Conservation (phyloP, 306 rosid genomes). For the Vigna hirtella region DNA sequence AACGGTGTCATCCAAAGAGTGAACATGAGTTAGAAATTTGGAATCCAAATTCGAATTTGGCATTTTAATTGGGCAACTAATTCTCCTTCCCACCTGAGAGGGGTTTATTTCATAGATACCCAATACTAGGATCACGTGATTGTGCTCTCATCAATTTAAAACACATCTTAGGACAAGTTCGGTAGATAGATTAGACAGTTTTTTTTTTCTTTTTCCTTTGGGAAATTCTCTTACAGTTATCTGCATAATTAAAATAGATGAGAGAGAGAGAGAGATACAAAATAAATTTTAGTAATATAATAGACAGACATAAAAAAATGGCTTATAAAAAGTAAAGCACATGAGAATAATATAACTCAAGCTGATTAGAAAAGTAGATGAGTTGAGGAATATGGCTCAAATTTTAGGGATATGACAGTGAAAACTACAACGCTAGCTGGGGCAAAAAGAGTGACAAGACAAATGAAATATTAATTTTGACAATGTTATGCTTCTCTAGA, state of each 20-base stretch:
- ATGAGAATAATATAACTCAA: not conserved
- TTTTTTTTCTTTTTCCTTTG: constrained; percentile 22
- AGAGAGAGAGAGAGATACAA: not conserved
- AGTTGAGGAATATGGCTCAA: not conserved
- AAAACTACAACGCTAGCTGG: constrained; percentile 30
- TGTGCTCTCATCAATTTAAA: constrained; percentile 50
- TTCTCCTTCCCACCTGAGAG: constrained; percentile 31
- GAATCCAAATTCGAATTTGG: constrained; percentile 51
- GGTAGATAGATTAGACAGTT: constrained; percentile 42
- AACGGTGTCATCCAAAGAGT: not conserved
- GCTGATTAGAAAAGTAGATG: not conserved
- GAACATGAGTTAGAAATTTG: constrained; percentile 40
- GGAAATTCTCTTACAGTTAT: not conserved
- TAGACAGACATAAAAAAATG: not conserved
- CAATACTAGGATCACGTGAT: constrained; percentile 43
- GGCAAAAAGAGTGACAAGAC: not conserved
- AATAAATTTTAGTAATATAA: not conserved
- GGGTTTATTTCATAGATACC: constrained; percentile 42
- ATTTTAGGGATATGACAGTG: not conserved
- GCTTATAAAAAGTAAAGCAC: not conserved
- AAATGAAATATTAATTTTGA: constrained; percentile 43
- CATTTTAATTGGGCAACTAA: constrained; percentile 45
- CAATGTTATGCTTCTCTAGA: constrained; percentile 58
- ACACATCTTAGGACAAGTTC: constrained; percentile 51
- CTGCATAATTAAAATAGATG: not conserved